Evolutionary conservation across 257 asterid genomes (phyloP), one percentile per base, ranked within the genome.

Genomic region (Solanum sejunctum): DNA sequence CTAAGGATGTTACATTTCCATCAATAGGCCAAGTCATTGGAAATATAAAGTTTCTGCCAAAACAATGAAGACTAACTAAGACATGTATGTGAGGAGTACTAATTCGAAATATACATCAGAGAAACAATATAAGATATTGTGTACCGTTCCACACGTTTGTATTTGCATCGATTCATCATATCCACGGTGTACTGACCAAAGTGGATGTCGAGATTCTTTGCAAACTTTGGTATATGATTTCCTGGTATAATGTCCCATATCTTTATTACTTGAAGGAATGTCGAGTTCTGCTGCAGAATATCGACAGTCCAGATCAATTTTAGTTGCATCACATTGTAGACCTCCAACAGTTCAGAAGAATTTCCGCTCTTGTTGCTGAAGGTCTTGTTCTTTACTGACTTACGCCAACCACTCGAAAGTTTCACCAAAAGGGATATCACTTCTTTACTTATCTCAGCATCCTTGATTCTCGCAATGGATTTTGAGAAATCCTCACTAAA

Each of bases 401-500:
- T 82, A 17, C 91, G 88, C 93, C 93, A 93, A 15, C 97, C 97
- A 13, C 80, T 89, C 15, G 93, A 86, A 61, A 93, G 92, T 87
- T 89, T 93, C 84, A 60, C 81, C 55, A 93, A 63, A 12, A 93
- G 73, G 66, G 88, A 86, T 28, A 88, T 66, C 7, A 78, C 90
- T 45, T 89, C 87, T 28, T 88, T 87, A 10, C 51, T 84, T 15
- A 89, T 84, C 49, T 69, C 88, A 0, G 55, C 7, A 80, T 89
- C 88, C 0, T 20, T 20, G 64, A 86, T 49, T 82, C 82, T 87
- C 10, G 85, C 21, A 12, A 93, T 61, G 47, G 94, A 91, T n/a
- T 85, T 86, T 1, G 84, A 80, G 87, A 91, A 92, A 55, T 86
- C 84, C 17, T 58, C 39, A 32, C 87, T 75, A 89, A 91, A 92